Base-by-base conservation (phyloP, 1,284 basidiomycete genomes). In the Trichosporon sp. region DNA sequence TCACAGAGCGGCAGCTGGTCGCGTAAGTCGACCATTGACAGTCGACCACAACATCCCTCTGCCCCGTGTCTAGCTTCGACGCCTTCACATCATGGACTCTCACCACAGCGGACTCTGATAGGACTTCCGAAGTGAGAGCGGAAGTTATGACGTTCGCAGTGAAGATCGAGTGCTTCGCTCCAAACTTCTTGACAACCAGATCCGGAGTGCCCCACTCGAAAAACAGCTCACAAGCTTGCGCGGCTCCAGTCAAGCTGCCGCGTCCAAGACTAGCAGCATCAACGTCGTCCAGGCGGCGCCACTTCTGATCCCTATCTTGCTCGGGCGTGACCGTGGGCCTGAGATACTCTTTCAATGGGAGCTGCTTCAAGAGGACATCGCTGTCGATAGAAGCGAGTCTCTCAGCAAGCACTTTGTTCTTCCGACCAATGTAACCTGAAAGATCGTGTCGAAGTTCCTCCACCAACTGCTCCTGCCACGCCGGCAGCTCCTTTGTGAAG, bases 191-290 rank as follows among this genome's bases (percentile, higher is more conserved):
- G 36, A 65, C 70, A 3, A 80, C 78, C 3, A 75, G 65, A 5
- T 91, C 88, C 67, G 84, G 86, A 52, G 90, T 87, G 0, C 91
- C 92, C 92, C 92, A 95, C 73, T 94, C 92, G 70, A 95, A 95
- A 73, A 88, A 90, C 58, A 86, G 83, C 76, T 95, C 92, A 80
- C 91, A 94, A 1, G 88, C 82, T 4, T 81, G 84, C 0, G 91
- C 90, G 19, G 93, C 84, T 62, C 85, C 86, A 23, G 86, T 86
- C 0, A 93, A 79, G 72, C 89, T 74, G 1, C 78, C 77, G 37
- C 76, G 58, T 1, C 78, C 78, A 10, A 66, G 56, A 74, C n/a
- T n/a, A n/a, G 13, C 34, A 5, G 34, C 34, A 14, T 70, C 33
- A 70, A 58, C 0, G 74, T 75, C 54, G 65, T 72, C 1, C 77